Evolutionary conservation across 345 rosid species (phyloP), one percentile per base, ranked within the genome.

Genomic region (Populus tremula): DNA sequence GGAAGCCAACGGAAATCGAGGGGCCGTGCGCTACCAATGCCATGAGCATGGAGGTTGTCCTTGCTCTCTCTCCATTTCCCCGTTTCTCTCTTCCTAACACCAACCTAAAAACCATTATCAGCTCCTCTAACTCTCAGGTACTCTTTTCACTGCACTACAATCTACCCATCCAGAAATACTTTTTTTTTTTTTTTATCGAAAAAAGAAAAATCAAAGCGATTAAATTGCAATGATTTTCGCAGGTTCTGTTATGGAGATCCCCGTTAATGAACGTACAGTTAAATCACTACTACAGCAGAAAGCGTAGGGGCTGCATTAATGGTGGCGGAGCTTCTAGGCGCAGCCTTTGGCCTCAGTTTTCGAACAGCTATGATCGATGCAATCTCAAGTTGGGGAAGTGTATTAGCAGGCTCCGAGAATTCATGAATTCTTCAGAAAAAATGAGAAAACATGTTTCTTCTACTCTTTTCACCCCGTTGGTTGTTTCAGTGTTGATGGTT

Each of bases 401-500:
- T 71, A 65, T 39, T 23, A 33, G 70, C 71, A 72, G 81, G 50
- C 18, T 79, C 62, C 73, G 63, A 20, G 78, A 81, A 43, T 36
- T 75, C 72, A 80, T 54, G 69, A 78, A 70, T 67, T 69, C 71
- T 63, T 80, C 90, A 6, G 84, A 83, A 56, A 84, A 72, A 56
- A 39, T 89, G 69, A 87, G 85, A 77, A 78, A 81, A 38, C 86
- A 61, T 49, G 75, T 43, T 43, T 43, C 87, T 77, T 88, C 91
- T 6, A 73, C 78, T 45, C 79, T 86, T 70, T 84, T 89, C 23
- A 77, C 84, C 74, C 88, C 82, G 50, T 53, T 91, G 2, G 86
- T 87, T 53, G 83, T 88, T 75, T 75, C 90, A 17, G 77, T 78
- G 36, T 72, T 92, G 64, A 86, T 95, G 70, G 84, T 89, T 70